Percentiles rank a stretch among this genome's conserved stretches.
Evolutionary conservation across 2,329 filamentous ascomycete species (phyloP).

Genomic region (Diaporthe citrichinensis): DNA sequence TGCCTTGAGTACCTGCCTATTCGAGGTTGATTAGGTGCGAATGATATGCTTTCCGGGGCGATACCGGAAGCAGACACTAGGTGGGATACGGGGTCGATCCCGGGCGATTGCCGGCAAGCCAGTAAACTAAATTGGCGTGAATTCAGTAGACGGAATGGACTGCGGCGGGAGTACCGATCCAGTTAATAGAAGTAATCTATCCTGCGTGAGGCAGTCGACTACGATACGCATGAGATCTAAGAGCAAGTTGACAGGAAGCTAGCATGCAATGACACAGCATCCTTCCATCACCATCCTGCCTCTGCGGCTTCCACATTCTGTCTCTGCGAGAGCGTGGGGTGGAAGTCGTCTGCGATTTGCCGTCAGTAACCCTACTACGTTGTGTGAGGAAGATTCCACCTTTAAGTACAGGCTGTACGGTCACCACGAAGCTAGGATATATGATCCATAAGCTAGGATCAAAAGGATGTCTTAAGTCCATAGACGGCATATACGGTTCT

Average conservation of each 20-base stretch:
- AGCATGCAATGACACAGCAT: too few species aligned
- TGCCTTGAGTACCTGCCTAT: background rate
- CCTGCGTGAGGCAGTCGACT: background rate
- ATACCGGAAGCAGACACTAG: background rate
- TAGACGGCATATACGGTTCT: too few species aligned
- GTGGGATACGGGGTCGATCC: background rate
- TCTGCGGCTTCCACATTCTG: too few species aligned
- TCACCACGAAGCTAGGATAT: too few species aligned
- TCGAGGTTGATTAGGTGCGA: background rate
- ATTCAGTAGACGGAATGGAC: background rate
- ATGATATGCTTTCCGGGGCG: background rate
- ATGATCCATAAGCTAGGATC: too few species aligned
- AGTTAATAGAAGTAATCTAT: background rate
- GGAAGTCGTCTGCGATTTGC: too few species aligned
- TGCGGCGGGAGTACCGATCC: background rate
- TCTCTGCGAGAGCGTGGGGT: too few species aligned
- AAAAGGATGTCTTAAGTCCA: too few species aligned
- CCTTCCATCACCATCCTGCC: too few species aligned
- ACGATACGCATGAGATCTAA: background rate
- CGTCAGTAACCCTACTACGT: too few species aligned
- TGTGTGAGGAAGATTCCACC: too few species aligned
- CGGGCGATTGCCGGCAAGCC: background rate
- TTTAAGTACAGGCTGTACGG: too few species aligned
- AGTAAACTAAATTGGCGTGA: background rate
- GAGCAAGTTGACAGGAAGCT: background rate